A percentile compares a stretch with the other conserved stretches of the same genome.
Evolutionary conservation across 768 basidiomycete genomes (phyloP).

Genomic region (Naematelia encephala): DNA sequence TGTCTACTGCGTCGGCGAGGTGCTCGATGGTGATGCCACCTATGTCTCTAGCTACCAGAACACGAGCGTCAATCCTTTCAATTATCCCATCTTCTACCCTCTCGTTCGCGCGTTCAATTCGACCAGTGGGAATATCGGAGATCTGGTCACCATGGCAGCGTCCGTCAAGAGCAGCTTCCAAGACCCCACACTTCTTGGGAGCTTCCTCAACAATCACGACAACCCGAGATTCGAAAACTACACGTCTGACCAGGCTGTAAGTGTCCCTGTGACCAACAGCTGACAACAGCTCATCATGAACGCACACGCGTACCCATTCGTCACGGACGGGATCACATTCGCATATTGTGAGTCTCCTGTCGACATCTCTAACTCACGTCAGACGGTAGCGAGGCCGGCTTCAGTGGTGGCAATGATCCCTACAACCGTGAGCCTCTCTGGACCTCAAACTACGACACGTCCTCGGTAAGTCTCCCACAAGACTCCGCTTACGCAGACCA

Average conservation of each 20-base stretch:
- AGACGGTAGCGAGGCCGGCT: slow-evolving; percentile 42
- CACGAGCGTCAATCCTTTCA: slow-evolving; percentile 45
- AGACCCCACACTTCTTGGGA: slow-evolving; percentile 48
- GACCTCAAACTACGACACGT: slow-evolving; percentile 36
- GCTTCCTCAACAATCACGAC: slow-evolving; percentile 50
- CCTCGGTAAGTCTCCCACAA: slow-evolving; percentile 15
- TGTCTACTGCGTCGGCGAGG: slow-evolving; percentile 83
- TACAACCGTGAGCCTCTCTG: slow-evolving; percentile 49
- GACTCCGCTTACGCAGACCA: slow-evolving; percentile 9
- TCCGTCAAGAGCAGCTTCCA: slow-evolving; percentile 35
- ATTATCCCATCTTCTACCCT: slow-evolving; percentile 50
- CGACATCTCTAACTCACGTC: neutral
- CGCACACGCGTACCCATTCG: slow-evolving; percentile 50
- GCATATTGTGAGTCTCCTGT: slow-evolving; percentile 43
- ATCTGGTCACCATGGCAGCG: slow-evolving; percentile 36
- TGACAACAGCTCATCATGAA: slow-evolving; percentile 43
- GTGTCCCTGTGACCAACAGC: slow-evolving; percentile 1
- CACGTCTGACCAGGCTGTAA: slow-evolving; percentile 30
- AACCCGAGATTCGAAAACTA: slow-evolving; percentile 46
- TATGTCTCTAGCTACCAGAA: slow-evolving; percentile 47
- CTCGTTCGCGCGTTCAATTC: slow-evolving; percentile 46
- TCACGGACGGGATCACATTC: slow-evolving; percentile 51
- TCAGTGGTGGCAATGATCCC: slow-evolving; percentile 49
- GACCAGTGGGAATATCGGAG: slow-evolving; percentile 28
- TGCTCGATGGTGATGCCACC: slow-evolving; percentile 51